Conservation (phyloP, 306 rosid species). For the Albizia julibrissin region DNA sequence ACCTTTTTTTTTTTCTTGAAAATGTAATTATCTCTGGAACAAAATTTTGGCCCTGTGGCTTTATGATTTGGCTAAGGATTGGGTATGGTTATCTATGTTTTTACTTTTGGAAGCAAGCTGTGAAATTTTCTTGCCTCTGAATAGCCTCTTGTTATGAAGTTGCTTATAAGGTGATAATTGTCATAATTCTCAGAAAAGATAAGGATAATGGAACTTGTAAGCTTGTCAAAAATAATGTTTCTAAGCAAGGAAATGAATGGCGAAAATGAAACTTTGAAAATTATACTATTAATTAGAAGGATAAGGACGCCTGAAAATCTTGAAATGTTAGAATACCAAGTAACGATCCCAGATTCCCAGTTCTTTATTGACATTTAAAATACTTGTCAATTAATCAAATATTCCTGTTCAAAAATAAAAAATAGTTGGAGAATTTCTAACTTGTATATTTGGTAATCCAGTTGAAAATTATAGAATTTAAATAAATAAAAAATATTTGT, state of each 20-base stretch:
- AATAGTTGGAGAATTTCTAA: background rate
- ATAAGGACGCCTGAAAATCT: background rate
- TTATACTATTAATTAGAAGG: background rate
- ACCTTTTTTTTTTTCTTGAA: background rate
- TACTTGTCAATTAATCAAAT: background rate
- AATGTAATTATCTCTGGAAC: background rate
- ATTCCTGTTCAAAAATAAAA: too few relatives aligned
- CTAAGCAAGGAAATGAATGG: background rate
- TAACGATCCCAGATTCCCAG: background rate
- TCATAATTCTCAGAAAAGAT: background rate
- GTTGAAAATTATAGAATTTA: too few relatives aligned
- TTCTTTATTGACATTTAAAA: background rate
- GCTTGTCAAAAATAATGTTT: background rate
- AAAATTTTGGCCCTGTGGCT: constrained; percentile 9
- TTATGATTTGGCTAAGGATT: background rate
- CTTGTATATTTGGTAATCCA: background rate
- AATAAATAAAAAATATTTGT: too few relatives aligned
- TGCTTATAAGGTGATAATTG: background rate
- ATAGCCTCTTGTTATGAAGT: background rate
- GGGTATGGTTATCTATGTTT: background rate
- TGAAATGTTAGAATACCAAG: background rate
- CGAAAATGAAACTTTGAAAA: background rate
- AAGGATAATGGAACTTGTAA: background rate
- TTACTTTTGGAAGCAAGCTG: background rate
- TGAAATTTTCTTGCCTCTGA: background rate